phyloP scores from a whole-genome alignment of 1,284 basidiomycete species.

The Marasmius tenuissimus region DNA sequence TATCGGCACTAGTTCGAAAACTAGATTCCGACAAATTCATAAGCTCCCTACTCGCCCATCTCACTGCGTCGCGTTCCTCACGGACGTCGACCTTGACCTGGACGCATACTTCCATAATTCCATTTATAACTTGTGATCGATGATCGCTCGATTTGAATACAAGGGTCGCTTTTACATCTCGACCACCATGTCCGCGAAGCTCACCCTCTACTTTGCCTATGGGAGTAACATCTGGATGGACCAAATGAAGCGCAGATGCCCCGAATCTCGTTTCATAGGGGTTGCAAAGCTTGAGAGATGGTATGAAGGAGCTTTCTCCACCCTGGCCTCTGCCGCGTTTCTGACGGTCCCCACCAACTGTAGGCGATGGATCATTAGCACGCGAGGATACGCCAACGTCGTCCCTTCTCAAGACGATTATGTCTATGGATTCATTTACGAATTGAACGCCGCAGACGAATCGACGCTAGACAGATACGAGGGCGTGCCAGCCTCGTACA shows the following conservation, averaged over 20 bases:
- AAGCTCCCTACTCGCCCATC: too few relatives aligned
- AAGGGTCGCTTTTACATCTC: too few relatives aligned
- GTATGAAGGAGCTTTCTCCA: constrained; percentile 23
- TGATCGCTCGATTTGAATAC: too few relatives aligned
- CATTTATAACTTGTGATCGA: too few relatives aligned
- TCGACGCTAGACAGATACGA: constrained; percentile 32
- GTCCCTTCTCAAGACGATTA: constrained; percentile 35
- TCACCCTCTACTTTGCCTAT: constrained; percentile 43
- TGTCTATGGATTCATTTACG: constrained; percentile 44
- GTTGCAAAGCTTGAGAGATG: constrained; percentile 37
- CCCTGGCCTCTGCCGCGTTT: neutral
- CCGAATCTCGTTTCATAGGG: constrained; percentile 38
- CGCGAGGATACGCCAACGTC: constrained; percentile 41
- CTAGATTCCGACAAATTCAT: too few relatives aligned
- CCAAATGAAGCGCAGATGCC: constrained; percentile 46
- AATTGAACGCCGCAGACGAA: constrained; percentile 34
- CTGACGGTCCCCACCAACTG: neutral
- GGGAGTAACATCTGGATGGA: constrained; percentile 49
- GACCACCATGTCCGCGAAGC: neutral
- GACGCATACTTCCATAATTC: too few relatives aligned
- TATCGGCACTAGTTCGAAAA: too few relatives aligned
- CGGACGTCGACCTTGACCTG: too few relatives aligned
- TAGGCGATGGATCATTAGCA: constrained; percentile 48
- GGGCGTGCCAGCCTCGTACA: constrained; percentile 30
- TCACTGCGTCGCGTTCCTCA: too few relatives aligned